Evolutionary conservation across 2,329 filamentous ascomycete genomes (phyloP).

Genomic region (Xylariaceae sp.): DNA sequence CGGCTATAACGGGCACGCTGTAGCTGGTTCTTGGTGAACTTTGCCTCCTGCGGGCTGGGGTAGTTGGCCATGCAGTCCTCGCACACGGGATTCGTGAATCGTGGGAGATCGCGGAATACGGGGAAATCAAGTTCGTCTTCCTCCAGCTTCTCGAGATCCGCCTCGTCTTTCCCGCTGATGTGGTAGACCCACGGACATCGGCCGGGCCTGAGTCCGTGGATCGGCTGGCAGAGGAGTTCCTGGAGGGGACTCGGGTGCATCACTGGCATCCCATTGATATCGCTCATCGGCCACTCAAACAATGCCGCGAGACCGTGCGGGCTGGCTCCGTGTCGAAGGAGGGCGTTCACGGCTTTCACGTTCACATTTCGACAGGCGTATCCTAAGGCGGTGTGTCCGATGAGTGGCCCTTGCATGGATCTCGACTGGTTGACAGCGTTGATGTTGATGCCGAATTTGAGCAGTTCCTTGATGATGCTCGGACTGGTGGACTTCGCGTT

Average conservation of each 20-base stretch:
- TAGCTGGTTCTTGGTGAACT: not conserved
- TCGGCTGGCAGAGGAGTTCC: constrained; percentile 12
- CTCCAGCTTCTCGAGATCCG: constrained; percentile 1
- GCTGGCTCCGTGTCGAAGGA: constrained; percentile 11
- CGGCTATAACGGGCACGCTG: not conserved
- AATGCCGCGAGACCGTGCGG: constrained; percentile 4
- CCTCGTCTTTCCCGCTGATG: constrained; percentile 6
- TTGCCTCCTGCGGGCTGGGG: no score
- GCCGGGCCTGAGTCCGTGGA: constrained; percentile 7
- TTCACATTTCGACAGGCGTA: constrained; percentile 17
- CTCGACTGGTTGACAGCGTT: constrained; percentile 12
- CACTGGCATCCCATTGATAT: not conserved
- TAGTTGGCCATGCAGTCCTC: no score
- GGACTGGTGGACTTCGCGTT: constrained; percentile 15
- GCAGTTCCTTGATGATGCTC: constrained; percentile 6
- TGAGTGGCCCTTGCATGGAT: not conserved
- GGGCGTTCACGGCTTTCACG: constrained; percentile 9
- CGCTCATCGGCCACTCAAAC: no score
- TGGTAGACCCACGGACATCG: constrained; percentile 13
- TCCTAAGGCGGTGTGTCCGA: constrained; percentile 14
- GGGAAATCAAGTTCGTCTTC: constrained; percentile 5
- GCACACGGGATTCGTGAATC: not conserved
- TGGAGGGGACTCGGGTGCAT: constrained; percentile 14
- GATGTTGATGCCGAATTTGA: constrained; percentile 10
- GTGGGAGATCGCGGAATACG: not conserved